Evolutionary conservation across 345 rosid genomes (phyloP).

Genomic region (Lepidium aucheri): DNA sequence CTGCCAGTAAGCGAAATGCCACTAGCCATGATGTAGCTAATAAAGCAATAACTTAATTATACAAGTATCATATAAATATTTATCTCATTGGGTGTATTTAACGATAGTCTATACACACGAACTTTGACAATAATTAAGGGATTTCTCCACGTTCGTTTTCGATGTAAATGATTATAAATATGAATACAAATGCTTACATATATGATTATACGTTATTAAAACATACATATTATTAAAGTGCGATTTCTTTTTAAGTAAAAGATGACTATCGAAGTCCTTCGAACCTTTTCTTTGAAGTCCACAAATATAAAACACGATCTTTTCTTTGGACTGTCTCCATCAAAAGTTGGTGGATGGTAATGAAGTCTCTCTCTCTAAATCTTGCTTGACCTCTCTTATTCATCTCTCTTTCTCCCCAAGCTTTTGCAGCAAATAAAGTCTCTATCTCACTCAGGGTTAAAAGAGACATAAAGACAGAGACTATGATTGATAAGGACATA

Average conservation of each 20-base stretch:
- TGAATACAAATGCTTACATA: too few species aligned
- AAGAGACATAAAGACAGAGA: constrained; percentile 21
- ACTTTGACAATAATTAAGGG: constrained; percentile 2
- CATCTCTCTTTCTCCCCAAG: constrained; percentile 40
- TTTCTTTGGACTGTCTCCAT: constrained; percentile 34
- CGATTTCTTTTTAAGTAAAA: too few species aligned
- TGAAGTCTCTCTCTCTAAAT: constrained; percentile 21
- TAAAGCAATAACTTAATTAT: background rate
- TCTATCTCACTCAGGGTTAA: constrained; percentile 27
- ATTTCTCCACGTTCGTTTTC: too few species aligned
- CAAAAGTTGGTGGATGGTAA: constrained; percentile 56
- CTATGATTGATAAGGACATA: constrained; percentile 20
- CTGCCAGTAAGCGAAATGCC: too few species aligned
- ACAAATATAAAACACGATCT: background rate
- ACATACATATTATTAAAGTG: too few species aligned
- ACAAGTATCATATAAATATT: background rate
- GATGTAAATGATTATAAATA: too few species aligned
- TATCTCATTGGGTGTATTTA: background rate
- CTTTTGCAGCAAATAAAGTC: constrained; percentile 73
- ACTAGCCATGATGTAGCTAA: too few species aligned
- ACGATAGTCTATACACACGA: constrained; percentile 11
- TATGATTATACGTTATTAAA: too few species aligned
- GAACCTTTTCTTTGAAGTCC: constrained; percentile 8
- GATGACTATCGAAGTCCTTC: too few species aligned
- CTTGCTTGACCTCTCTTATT: constrained; percentile 32